Base-by-base conservation (phyloP, 1,284 basidiomycete genomes). In the Termitomyces sp. region DNA sequence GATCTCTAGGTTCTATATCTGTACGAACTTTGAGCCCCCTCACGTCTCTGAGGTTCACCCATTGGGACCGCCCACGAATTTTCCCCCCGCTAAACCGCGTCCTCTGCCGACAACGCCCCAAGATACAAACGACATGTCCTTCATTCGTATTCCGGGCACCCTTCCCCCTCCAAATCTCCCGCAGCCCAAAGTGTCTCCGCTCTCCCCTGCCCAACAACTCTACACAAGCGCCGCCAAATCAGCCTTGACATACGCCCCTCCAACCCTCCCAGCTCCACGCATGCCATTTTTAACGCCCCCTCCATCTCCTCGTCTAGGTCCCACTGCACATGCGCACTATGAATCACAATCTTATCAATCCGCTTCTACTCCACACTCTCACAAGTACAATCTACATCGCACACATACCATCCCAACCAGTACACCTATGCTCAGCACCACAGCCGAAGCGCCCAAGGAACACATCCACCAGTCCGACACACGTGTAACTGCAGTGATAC, bases 1-100 rank as follows among this genome's bases (percentile, higher is more conserved):
- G 7, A 38, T 52, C 13, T 33, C 9, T 49, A 70, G 68, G 68
- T 69, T 67, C 53, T 70, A 70, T 47, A 59, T 69, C 28, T 62
- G 64, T 46, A 63, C 65, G 17, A 58, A 60, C 53, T 46, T 56
- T 31, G 48, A 53, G 33, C 61, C 65, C 24, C 67, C 67, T 21
- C 62, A 62, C 19, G 62, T 65, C 7, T 60, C 65, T 1, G 60
- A 62, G 30, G 55, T 58, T 0, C 67, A 69, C 55, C 68, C 68
- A 12, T 54, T 60, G 19, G 61, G 59, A 30, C 54, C 54, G 8
- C 46, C 21, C 28, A 30, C 21, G 34, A 44, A 26, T 19, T 43
- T 38, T 44, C 46, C 47, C 3, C 45, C 45, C 10, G n/a, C 28
- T 10, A 31, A 39, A 30, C 40, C 47, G 15, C 21, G 40, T 3